phyloP scores from a whole-genome alignment of 176 grass and related monocot genomes.

The bread wheat (Triticum aestivum) region IWGSC_CS_RefSeq_v2.1 NC_057809.1:226194453-226194952 shows the following conservation, averaged over 20 bases:
- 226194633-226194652: constrained; percentile 47
- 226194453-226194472: constrained; percentile 40
- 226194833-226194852: constrained; percentile 41
- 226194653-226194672: constrained; percentile 31
- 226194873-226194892: constrained; percentile 32
- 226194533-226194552: constrained; percentile 4
- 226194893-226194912: constrained; percentile 34
- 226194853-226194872: constrained; percentile 32
- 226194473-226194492: constrained; percentile 41
- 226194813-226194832: constrained; percentile 32
- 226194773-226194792: constrained; percentile 37
- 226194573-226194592: constrained; percentile 46
- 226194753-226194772: constrained; percentile 43
- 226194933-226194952: constrained; percentile 43
- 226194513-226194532: constrained; percentile 21
- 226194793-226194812: constrained; percentile 24
- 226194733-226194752: constrained; percentile 26
- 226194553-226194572: constrained; percentile 22
- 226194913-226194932: constrained; percentile 25
- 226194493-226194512: constrained; percentile 50
- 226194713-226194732: constrained; percentile 34
- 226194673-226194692: constrained; percentile 54
- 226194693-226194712: constrained; percentile 42
- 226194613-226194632: constrained; percentile 35
- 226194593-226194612: constrained; percentile 49